Evolutionary conservation across 805 yeast genomes (phyloP), one percentile per base, ranked within the genome.

Genomic region (Lachancea fermentati): DNA sequence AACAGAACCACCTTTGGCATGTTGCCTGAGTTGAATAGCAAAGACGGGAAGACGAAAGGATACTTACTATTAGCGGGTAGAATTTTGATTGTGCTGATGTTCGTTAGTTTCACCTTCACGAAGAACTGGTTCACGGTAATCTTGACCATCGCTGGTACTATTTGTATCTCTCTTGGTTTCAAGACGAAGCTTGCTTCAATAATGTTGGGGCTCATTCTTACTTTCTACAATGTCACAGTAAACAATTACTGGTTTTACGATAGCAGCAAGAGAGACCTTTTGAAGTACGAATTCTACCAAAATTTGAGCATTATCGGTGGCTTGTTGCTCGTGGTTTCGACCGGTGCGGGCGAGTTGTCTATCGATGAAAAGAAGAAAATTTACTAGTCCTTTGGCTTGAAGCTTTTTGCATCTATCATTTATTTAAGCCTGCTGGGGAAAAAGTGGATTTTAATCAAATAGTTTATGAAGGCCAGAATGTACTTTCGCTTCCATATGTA

Each of bases 231-330:
- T 65, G 61, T 86, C 43, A 63, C 79, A 31, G 78, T 81, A 47
- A 91, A 93, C 69, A 86, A 86, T 55, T 91, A 87, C 72, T 91
- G 98, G 98, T 69, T 77, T 40, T 81, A 78, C 61, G 75, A 77
- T 37, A 59, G 75, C 37, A 75, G 73, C 46, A 77, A 80, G 64
- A 79, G 96, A 57, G 98, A 91, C 66, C 85, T 79, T 64, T 67
- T 87, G 62, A 85, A 85, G 64, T 93, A 89, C 63, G 97, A 89
- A 65, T 85, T 85, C 63, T 91, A 84, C 75, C 98, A 93, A 69
- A 87, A 95, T 30, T 72, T 91, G 59, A 83, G 95, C 43, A 91
- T 91, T 60, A 89, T 91, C 37, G 98, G 98, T 43, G 98, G 97
- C 1, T 75, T 91, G 47, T 67, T 91, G 46, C 69, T 93, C 50